A percentile compares a stretch with the other conserved stretches of the same genome.
These are phyloP conservation scores for Thalassiosira profunda DNA, from an alignment of 108 stramenopile genomes.

Conservation along the genomic window DNA sequence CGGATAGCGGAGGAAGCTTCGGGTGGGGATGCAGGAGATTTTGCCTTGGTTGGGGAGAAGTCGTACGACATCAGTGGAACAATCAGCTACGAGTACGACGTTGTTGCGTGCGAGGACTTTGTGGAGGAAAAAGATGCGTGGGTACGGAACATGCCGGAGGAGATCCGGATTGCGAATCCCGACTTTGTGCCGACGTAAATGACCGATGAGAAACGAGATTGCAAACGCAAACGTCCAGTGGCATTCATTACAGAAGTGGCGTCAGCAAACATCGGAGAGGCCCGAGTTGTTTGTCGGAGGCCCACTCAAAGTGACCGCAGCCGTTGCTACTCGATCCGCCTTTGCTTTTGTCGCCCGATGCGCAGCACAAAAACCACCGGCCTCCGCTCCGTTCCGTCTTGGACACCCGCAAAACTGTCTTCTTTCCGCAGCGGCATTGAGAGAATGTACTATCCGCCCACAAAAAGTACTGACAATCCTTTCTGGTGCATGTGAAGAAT, in stretches of 20 bases:
- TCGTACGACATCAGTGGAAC: conserved; percentile 64
- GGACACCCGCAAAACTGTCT: conserved; percentile 47
- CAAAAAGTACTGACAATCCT: conserved; percentile 51
- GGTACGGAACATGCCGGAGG: conserved; percentile 92
- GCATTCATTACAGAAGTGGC: conserved; percentile 37
- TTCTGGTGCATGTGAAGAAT: conserved; percentile 52
- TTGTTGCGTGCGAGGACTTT: conserved; percentile 85
- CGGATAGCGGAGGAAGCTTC: conserved; percentile 37
- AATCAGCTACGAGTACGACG: conserved; percentile 87
- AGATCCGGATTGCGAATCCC: conserved; percentile 81
- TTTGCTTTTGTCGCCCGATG: conserved; percentile 11
- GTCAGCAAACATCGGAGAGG: conserved; percentile 23
- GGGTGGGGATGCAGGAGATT: conserved; percentile 7
- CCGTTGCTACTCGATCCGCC: conserved; percentile 9
- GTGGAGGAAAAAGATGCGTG: conserved; percentile 74
- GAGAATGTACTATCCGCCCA: conserved; percentile 71
- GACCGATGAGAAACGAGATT: conserved; percentile 1
- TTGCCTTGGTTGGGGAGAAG: conserved; percentile 48
- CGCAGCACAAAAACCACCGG: conserved; percentile 66
- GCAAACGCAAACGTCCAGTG: conserved; percentile 26
- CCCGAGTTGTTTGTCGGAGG: conserved; percentile 30
- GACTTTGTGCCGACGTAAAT: conserved; percentile 80
- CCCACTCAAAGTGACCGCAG: conserved; percentile 51
- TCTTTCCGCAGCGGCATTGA: conserved; percentile 41
- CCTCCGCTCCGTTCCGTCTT: conserved; percentile 66